Evolutionary conservation across 176 grass and related monocot species (phyloP), one percentile per base, ranked within the genome.

Genomic region (Bonia amplexicaulis): DNA sequence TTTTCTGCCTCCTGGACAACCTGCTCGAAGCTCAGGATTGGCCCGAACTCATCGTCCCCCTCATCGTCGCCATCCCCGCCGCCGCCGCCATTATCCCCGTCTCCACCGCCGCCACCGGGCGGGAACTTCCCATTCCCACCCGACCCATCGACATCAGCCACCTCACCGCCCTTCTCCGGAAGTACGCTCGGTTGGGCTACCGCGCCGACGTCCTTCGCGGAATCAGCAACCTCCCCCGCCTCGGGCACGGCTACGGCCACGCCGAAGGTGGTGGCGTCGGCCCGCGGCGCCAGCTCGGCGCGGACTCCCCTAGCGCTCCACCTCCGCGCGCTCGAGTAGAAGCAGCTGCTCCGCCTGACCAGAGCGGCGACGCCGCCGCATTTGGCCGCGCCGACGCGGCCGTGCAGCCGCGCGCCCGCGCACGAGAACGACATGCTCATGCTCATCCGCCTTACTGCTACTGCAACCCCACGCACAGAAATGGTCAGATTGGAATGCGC

Each of bases 1-100:
- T 85, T 88, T 73, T 93, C 91, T 1, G 67, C 81, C 76, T 96
- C 87, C 74, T 67, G 85, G 7, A 93, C 74, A 68, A 91, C 94
- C 84, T 90, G 91, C 2, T 93, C 84, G 19, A 91, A 91, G 31
- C 87, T 93, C 33, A 96, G 83, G 33, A 93, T 78, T 9, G 94
- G 91, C 13, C 91, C 92, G 29, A 94, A 92, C 67, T 94, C 91
- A 66, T 91, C 88, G 59, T 91, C 89, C 45, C 76, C 90, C 13
- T 76, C 72, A 12, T 73, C 66, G 3, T 80, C 63, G 1, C 77
- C 69, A 25, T 45, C 83, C 0, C 84, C 71, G 0, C 72, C 71
- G 0, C 49, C 59, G 14, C 62, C 61, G 7, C 48, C 80, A 44
- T 74, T 39, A 12, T 55, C 69, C 17, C 86, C 87, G 1, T 59